Evolutionary conservation across 1,284 basidiomycete species (phyloP).

Genomic region (Irpex rosettiformis): DNA sequence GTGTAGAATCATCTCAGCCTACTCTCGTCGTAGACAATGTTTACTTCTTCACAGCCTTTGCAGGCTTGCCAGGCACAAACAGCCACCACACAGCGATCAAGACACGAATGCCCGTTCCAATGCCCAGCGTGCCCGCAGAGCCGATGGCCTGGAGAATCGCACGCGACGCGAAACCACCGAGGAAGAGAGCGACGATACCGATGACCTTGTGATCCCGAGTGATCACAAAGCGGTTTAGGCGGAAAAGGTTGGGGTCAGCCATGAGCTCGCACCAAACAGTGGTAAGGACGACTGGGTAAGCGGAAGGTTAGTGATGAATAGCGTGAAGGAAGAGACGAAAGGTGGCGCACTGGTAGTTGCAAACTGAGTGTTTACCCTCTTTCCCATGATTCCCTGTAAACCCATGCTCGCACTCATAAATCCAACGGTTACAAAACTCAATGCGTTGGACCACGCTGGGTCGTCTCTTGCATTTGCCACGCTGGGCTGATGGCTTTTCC

Average conservation of each 20-base stretch:
- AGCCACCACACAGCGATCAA: slow-evolving; percentile 68
- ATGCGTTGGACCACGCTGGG: slow-evolving; percentile 66
- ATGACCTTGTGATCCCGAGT: slow-evolving; percentile 74
- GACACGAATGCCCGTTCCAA: slow-evolving; percentile 64
- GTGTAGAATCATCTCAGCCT: no score
- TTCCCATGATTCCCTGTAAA: slow-evolving; percentile 82
- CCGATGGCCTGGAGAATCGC: slow-evolving; percentile 63
- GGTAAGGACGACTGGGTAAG: slow-evolving; percentile 56
- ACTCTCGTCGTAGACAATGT: no score
- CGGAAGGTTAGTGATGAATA: neutral
- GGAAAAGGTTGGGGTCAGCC: slow-evolving; percentile 73
- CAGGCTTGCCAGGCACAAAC: slow-evolving; percentile 53
- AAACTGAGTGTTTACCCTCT: slow-evolving; percentile 76
- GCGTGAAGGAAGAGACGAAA: slow-evolving; percentile 4
- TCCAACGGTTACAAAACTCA: slow-evolving; percentile 66
- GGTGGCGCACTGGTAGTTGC: slow-evolving; percentile 64
- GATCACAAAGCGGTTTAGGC: slow-evolving; percentile 43
- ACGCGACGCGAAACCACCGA: slow-evolving; percentile 75
- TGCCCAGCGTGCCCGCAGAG: slow-evolving; percentile 61
- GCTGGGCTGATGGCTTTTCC: slow-evolving; percentile 58
- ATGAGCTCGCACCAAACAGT: slow-evolving; percentile 87
- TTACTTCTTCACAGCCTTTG: neutral
- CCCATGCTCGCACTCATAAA: slow-evolving; percentile 80
- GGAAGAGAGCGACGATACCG: slow-evolving; percentile 63
- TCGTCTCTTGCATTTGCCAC: slow-evolving; percentile 50